Evolutionary conservation across 768 basidiomycete genomes (phyloP), one percentile per base, ranked within the genome.

Genomic region (Wakefieldia striispora): DNA sequence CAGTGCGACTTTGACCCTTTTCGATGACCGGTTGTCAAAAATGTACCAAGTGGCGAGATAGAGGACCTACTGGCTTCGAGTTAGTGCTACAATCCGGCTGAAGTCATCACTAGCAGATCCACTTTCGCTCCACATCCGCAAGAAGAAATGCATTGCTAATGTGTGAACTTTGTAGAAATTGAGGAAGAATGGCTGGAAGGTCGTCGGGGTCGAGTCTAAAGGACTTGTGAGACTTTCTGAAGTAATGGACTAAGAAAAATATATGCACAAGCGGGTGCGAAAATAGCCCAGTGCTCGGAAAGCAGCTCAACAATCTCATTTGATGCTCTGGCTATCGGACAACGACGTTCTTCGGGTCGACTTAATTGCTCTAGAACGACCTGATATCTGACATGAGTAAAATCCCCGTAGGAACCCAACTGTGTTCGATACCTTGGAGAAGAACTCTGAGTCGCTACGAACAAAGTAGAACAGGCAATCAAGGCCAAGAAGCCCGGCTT

Each of bases 41-140:
- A 50, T 31, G 39, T 26, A 31, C 12, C 12, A 36, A 23, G 21
- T 20, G 19, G 27, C 6, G 29, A 17, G 9, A 38, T 35, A 40
- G 43, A 41, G 37, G 35, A 82, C 88, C 54, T 66, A 91, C 89
- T 95, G 93, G 77, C 89, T 91, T 45, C 82, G 81, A 31, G 86
- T 84, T 17, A 95, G 73, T 6, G 83, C 86, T 29, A 80, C 79
- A 10, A 95, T 83, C 10, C 94, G 83, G 31, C 78, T 74, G 55
- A 93, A 91, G 68, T 95, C 93, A 17, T 75, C 83, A 12, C 67
- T 61, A 4, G 86, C 82, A 1, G 93, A 88, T 12, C 86, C 84
- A 59, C 88, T 89, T 64, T 95, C 93, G 57, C 77, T 80, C 91
- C 91, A 95, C 83, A 95, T 92, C 29, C 90, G 80, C n/a, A 91